These are phyloP conservation scores for Mycena amicta DNA, from an alignment of 768 basidiomycete genomes.

Conservation along the genomic window DNA sequence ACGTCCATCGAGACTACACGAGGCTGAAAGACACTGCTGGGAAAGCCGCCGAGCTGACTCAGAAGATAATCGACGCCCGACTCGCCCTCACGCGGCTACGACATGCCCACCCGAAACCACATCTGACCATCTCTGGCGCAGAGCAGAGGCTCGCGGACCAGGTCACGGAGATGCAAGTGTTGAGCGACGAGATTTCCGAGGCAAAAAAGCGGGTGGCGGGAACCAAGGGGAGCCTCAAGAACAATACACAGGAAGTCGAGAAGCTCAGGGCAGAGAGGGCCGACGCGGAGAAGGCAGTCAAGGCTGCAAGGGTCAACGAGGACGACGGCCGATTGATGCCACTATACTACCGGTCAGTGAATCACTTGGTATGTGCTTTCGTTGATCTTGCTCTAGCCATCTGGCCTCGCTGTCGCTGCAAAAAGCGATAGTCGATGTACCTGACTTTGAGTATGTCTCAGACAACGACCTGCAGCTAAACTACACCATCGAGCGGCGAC, in stretches of 20 bases:
- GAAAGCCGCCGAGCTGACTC: constrained; percentile 61
- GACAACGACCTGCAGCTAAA: constrained; percentile 79
- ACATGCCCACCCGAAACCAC: constrained; percentile 77
- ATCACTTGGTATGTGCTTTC: not conserved
- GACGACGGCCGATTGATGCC: constrained; percentile 67
- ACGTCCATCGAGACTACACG: constrained; percentile 53
- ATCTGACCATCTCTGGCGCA: constrained; percentile 76
- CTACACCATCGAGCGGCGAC: constrained; percentile 51
- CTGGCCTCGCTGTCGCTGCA: constrained; percentile 69
- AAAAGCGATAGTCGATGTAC: constrained; percentile 59
- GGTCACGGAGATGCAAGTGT: constrained; percentile 76
- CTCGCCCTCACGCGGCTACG: constrained; percentile 79
- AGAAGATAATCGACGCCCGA: constrained; percentile 82
- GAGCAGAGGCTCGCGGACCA: constrained; percentile 75
- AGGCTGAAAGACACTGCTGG: constrained; percentile 54
- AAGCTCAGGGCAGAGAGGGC: constrained; percentile 59
- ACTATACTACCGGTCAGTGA: constrained; percentile 68
- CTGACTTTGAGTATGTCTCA: constrained; percentile 58
- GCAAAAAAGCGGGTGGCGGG: constrained; percentile 52
- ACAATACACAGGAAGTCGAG: constrained; percentile 57
- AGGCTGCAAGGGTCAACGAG: constrained; percentile 55
- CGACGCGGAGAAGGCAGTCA: constrained; percentile 71
- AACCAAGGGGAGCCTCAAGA: constrained; percentile 66
- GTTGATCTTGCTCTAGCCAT: constrained; percentile 45
- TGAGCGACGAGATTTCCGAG: constrained; percentile 64